A percentile compares a stretch with the other conserved stretches of the same genome.
These are phyloP conservation scores for Dimocarpus longan DNA, from an alignment of 345 rosid species.

Conservation along the genomic window DNA sequence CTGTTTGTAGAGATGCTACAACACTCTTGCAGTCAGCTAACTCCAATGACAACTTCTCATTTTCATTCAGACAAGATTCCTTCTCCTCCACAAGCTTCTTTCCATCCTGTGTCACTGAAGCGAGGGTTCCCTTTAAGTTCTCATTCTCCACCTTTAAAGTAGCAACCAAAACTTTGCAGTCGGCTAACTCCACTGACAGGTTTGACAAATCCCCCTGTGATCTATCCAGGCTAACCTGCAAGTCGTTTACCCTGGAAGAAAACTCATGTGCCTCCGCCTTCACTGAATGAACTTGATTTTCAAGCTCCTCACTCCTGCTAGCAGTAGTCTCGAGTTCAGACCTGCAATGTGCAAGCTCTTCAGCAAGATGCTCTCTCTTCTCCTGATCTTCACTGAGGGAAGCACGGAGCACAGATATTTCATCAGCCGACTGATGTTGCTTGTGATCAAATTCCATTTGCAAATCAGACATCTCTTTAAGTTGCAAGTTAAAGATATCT, in stretches of 20 bases:
- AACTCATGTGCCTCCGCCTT: conserved; percentile 55
- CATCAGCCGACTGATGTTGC: conserved; percentile 43
- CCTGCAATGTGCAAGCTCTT: conserved; percentile 60
- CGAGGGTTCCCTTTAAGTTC: conserved; percentile 46
- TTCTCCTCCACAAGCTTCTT: conserved; percentile 50
- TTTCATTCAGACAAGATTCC: conserved; percentile 35
- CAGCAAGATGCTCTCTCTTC: conserved; percentile 44
- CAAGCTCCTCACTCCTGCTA: conserved; percentile 49
- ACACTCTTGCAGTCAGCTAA: conserved; percentile 56
- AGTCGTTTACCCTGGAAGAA: conserved; percentile 47
- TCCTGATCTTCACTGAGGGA: conserved; percentile 42
- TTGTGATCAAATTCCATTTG: conserved; percentile 46
- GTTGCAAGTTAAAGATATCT: conserved; percentile 60
- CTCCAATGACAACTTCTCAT: conserved; percentile 57
- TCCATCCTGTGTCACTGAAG: conserved; percentile 52
- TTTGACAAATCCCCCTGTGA: conserved; percentile 45
- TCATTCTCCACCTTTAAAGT: conserved; percentile 58
- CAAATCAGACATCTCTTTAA: conserved; percentile 57
- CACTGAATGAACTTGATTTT: conserved; percentile 46
- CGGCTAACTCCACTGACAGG: conserved; percentile 48
- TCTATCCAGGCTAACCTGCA: conserved; percentile 62
- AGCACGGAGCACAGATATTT: conserved; percentile 47
- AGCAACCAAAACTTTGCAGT: conserved; percentile 44
- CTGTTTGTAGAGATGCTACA: conserved; percentile 54
- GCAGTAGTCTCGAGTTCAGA: conserved; percentile 54